These are phyloP conservation scores for Boletus pseudopeckii DNA, from an alignment of 768 basidiomycete species.

Conservation along the genomic window DNA sequence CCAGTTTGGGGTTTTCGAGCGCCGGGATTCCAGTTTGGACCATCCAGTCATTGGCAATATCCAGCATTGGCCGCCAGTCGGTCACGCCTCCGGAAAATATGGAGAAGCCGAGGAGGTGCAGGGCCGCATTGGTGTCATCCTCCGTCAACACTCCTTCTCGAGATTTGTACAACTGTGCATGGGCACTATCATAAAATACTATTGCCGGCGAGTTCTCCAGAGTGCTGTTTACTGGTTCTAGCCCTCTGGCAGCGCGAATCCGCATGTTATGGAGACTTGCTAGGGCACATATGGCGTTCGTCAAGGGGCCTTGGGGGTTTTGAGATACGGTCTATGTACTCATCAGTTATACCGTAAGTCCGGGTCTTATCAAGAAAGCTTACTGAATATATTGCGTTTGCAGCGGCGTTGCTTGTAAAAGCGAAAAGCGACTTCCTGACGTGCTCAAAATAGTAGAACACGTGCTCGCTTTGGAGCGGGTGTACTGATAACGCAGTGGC, in stretches of 20 bases:
- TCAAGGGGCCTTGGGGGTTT: conserved; percentile 67
- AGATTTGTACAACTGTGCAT: conserved; percentile 57
- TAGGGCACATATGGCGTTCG: conserved; percentile 73
- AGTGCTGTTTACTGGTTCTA: conserved; percentile 50
- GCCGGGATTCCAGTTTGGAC: conserved; percentile 57
- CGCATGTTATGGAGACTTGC: conserved; percentile 66
- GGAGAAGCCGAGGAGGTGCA: conserved; percentile 74
- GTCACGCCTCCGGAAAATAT: conserved; percentile 63
- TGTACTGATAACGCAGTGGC: conserved; percentile 33
- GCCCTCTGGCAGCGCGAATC: conserved; percentile 58
- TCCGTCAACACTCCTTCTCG: conserved; percentile 55
- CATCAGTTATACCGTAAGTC: conserved; percentile 16
- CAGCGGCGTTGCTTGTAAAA: conserved; percentile 59
- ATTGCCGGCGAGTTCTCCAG: conserved; percentile 56
- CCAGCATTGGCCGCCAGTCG: conserved; percentile 69
- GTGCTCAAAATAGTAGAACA: conserved; percentile 73
- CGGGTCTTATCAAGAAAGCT: conserved; percentile 25
- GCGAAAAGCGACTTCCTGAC: conserved; percentile 65
- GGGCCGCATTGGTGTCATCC: conserved; percentile 71
- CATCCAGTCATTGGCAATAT: conserved; percentile 75
- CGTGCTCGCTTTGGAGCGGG: conserved; percentile 52
- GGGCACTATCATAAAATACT: conserved; percentile 68
- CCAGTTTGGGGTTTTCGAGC: conserved; percentile 62
- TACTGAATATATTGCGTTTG: conserved; percentile 65
- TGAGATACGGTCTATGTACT: conserved; percentile 45